Conservation (phyloP, 2,329 filamentous ascomycete genomes). For the Xylaria sp. region DNA sequence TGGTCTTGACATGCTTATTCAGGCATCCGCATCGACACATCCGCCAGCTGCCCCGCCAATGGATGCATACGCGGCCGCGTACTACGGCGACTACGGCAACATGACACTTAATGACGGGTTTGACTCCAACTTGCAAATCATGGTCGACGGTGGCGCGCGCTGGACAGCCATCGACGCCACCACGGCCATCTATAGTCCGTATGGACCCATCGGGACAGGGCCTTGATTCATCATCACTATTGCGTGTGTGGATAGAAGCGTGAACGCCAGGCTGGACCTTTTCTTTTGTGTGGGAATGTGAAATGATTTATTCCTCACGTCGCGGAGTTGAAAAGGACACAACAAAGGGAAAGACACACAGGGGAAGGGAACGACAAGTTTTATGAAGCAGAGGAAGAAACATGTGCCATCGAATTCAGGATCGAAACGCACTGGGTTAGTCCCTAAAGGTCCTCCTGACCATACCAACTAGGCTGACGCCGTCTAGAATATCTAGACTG, state of each 20-base stretch:
- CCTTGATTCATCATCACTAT: not conserved
- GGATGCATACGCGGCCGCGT: conserved; percentile 31
- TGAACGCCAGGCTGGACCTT: too few species aligned
- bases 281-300: not conserved
- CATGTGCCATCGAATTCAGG: not conserved
- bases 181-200: conserved; percentile 36
- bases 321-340: not conserved
- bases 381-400: not conserved
- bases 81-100: conserved; percentile 36
- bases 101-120: conserved; percentile 50
- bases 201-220: conserved; percentile 28
- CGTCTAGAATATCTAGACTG: too few species aligned
- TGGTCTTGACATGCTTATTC: conserved; percentile 50
- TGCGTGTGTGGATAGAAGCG: not conserved
- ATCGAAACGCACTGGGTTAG: too few species aligned
- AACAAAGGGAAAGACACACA: not conserved
- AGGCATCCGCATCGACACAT: conserved; percentile 42
- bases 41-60: conserved; percentile 39
- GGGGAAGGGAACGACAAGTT: not conserved
- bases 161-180: conserved; percentile 36
- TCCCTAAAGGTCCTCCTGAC: too few species aligned
- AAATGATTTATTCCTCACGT: not conserved
- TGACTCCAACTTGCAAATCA: conserved; percentile 52
- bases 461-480: too few species aligned
- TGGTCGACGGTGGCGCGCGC: conserved; percentile 47